Base-by-base conservation (phyloP, 169 alveolate genomes). In the Plasmodium falciparum region DNA sequence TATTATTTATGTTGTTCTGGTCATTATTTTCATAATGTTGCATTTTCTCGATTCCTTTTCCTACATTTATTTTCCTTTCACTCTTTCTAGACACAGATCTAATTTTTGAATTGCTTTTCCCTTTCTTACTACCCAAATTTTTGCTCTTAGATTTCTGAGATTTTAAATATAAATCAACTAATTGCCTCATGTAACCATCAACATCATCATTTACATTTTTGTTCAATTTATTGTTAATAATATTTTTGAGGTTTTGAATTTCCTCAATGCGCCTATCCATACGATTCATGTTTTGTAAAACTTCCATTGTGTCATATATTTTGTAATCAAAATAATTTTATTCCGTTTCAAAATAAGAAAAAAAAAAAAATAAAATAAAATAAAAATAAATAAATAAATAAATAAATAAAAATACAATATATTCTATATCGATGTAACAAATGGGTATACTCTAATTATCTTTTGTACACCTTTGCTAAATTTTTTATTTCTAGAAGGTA, bases 81-180 rank as follows among this genome's bases (percentile, higher is more conserved):
- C 74, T 75, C 17, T 62, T 75, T 45, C 89, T 39, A n/a, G 89
- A 75, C 65, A 26, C 62, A 54, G 66, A 62, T n/a, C 89, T 74
- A 39, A 63, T 61, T 45, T 62, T 75, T 3, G n/a, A 1, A 39
- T 17, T 22, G 66, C 75, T 45, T 11, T 29, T 62, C 47, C 67
- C 65, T 7, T 54, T 20, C 5, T 75, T 52, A n/a, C 59, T 5
- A 17, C 89, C 62, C 45, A 65, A 65, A 43, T 9, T 3, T 61
- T 65, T 50, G 74, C 62, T 13, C 65, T 75, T 43, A 61, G 45
- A 13, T 75, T 75, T 70, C 52, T 75, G 39, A 62, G 29, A 15
- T 6, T 61, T 24, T 1, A 65, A 75, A 39, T 61, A 24, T 0
- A 75, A 47, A 47, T 75, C 49, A 39, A 52, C 89, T 75, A 75